These are phyloP conservation scores for Pulveroboletus sp. DNA, from an alignment of 768 basidiomycete species.

Conservation along the genomic window DNA sequence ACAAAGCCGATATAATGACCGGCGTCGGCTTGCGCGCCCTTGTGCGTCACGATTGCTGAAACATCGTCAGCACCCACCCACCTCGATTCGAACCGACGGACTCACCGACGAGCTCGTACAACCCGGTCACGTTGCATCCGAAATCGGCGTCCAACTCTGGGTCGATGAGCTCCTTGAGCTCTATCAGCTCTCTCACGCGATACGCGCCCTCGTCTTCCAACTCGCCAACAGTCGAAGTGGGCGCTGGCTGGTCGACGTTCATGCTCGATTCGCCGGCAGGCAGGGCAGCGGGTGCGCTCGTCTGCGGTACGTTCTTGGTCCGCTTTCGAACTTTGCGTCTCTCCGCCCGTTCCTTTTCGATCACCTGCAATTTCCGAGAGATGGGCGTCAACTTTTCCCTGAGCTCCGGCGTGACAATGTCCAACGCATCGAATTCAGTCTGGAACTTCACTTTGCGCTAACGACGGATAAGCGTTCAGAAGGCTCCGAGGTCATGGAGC, in stretches of 20 bases:
- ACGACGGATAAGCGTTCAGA: not conserved
- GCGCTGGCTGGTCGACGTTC: slow-evolving; percentile 47
- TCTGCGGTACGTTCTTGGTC: slow-evolving; percentile 44
- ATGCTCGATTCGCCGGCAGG: slow-evolving; percentile 23
- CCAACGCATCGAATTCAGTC: slow-evolving; percentile 80
- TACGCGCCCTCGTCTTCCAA: slow-evolving; percentile 64
- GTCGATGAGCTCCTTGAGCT: slow-evolving; percentile 62
- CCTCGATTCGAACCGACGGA: slow-evolving; percentile 7
- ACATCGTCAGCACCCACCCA: not conserved
- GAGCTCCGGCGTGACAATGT: slow-evolving; percentile 77
- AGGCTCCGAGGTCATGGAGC: slow-evolving; percentile 1
- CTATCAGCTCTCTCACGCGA: slow-evolving; percentile 58
- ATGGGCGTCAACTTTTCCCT: slow-evolving; percentile 67
- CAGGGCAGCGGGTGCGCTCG: slow-evolving; percentile 17
- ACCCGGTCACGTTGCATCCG: slow-evolving; percentile 70
- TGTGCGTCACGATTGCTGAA: slow-evolving; percentile 95
- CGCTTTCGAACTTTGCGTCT: slow-evolving; percentile 77
- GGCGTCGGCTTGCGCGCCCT: slow-evolving; percentile 90
- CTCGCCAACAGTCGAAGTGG: slow-evolving; percentile 22
- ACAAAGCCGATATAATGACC: slow-evolving; percentile 96
- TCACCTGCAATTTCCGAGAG: slow-evolving; percentile 65
- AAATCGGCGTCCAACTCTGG: slow-evolving; percentile 60
- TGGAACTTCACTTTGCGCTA: slow-evolving; percentile 93
- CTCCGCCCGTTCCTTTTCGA: slow-evolving; percentile 82
- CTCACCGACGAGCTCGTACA: slow-evolving; percentile 91